A percentile compares a stretch with the other conserved stretches of the same genome.
Evolutionary conservation across 495 filamentous ascomycete genomes (phyloP).

Genomic region (Aspergillus baeticus): DNA sequence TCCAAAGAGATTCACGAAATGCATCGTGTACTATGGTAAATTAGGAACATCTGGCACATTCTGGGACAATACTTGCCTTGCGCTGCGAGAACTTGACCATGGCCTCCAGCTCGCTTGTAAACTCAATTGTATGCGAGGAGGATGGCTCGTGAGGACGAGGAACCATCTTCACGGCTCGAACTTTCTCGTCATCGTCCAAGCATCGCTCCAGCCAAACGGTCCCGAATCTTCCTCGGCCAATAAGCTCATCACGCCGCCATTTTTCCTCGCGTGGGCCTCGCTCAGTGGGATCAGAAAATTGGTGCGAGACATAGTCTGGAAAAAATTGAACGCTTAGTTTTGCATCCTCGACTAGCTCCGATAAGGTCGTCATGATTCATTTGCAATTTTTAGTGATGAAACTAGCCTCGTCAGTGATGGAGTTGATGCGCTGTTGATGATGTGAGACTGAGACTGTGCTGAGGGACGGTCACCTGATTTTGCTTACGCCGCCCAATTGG

Average conservation of each 20-base stretch:
- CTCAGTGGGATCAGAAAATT: background rate
- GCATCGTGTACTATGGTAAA: conserved; percentile 10
- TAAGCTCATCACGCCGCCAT: background rate
- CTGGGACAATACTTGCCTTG: too few species aligned
- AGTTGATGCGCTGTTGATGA: too few species aligned
- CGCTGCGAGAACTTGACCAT: conserved; percentile 20
- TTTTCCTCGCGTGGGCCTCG: background rate
- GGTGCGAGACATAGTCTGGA: background rate
- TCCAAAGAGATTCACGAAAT: conserved; percentile 31
- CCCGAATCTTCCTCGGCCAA: background rate
- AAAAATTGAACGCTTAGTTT: background rate
- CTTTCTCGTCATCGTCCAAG: background rate
- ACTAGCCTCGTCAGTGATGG: too few species aligned
- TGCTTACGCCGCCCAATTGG: too few species aligned
- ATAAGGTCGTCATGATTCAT: too few species aligned
- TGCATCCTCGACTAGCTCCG: background rate
- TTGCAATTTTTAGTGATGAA: too few species aligned
- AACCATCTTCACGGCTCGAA: background rate
- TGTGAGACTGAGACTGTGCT: too few species aligned
- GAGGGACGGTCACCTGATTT: too few species aligned
- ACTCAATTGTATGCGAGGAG: background rate
- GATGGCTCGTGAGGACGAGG: background rate
- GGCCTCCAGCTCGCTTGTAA: conserved; percentile 17
- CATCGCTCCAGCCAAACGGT: background rate
- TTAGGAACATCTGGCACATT: too few species aligned